A percentile compares a stretch with the other conserved stretches of the same genome.
Conservation (phyloP, 2,329 filamentous ascomycete genomes). For the Paraphaeosphaeria sporulosa region DNA sequence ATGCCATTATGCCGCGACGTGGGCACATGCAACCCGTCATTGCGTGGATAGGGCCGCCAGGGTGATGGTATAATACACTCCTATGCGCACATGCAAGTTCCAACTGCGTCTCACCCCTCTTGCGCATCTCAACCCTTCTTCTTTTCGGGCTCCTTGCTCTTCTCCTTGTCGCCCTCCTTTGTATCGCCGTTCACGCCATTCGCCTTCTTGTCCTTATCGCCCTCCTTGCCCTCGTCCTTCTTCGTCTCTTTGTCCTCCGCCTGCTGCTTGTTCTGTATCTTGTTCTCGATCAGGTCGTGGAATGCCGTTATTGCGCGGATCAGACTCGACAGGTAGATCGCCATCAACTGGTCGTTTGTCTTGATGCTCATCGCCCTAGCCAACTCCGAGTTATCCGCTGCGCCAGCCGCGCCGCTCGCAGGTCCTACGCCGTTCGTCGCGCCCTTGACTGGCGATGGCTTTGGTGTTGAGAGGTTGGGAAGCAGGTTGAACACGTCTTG, state of each 20-base stretch:
- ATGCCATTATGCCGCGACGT: slow-evolving; percentile 32
- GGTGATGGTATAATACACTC: slow-evolving; percentile 35
- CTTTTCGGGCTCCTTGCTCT: slow-evolving; percentile 65
- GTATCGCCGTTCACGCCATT: slow-evolving; percentile 61
- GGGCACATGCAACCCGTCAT: slow-evolving; percentile 7
- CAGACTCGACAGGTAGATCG: slow-evolving; percentile 95
- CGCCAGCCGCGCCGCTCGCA: slow-evolving; percentile 54
- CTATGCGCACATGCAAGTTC: slow-evolving; percentile 35
- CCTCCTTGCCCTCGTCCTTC: slow-evolving; percentile 66
- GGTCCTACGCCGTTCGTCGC: slow-evolving; percentile 58
- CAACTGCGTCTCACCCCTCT: slow-evolving; percentile 47
- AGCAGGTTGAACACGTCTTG: slow-evolving; percentile 99
- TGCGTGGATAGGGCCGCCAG: slow-evolving; percentile 8
- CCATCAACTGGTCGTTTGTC: slow-evolving; percentile 98
- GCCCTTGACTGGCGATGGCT: slow-evolving; percentile 62
- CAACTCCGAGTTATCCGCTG: slow-evolving; percentile 78
- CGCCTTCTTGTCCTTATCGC: slow-evolving; percentile 68
- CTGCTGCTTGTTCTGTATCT: slow-evolving; percentile 98
- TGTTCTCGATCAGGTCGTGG: slow-evolving; percentile 99
- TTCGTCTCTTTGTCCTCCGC: slow-evolving; percentile 91
- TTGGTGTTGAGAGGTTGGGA: slow-evolving; percentile 89
- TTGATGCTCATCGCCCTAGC: slow-evolving; percentile 98
- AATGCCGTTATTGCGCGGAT: slow-evolving; percentile 98
- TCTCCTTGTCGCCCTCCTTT: slow-evolving; percentile 62
- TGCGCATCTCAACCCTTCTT: slow-evolving; percentile 60